Base-by-base conservation (phyloP, 2,329 filamentous ascomycete genomes). In the Shiraia sp. region DNA sequence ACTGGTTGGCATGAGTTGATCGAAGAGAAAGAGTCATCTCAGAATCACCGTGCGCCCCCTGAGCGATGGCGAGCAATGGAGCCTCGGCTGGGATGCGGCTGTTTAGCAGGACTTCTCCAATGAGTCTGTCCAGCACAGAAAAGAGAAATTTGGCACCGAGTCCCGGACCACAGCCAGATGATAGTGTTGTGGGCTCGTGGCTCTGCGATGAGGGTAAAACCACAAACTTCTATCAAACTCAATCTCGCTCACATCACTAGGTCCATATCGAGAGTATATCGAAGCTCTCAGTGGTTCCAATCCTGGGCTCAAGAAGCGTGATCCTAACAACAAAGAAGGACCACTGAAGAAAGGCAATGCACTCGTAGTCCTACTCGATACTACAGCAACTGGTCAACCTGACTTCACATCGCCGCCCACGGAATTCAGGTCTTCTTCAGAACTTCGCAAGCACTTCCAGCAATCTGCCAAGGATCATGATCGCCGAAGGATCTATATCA, bases 231-330 rank as follows among this genome's bases (percentile, higher is more conserved):
- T 19, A 9, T 10, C 13, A 6, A 16, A 9, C 22, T 6, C 8
- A 10, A 26, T 24, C n/a, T 32, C 16, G 35, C 42, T 59, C 16
- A 57, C 15, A 8, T 26, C 22, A n/a, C 31, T 10, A 68, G 63
- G 63, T 7, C 43, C 43, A 13, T 68, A 68, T 29, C 53, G 47
- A 24, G 26, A 59, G 14, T 65, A 65, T 15, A 66, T 68, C 15
- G 52, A 44, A 27, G 54, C 56, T 5, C 44, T 66, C 3, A 63
- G 57, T 31, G 40, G 46, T 1, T 62, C 57, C 12, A 64, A 65
- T 36, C 63, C 63, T 16, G 57, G 62, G 2, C 34, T 68, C 10
- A 56, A 44, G 14, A 60, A 47, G n/a, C 43, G 54, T 13, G 65
- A 66, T 36, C 65, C 65, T 7, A 61, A 61, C 19, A 66, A 66